A percentile compares a stretch with the other conserved stretches of the same genome.
Conservation (phyloP, 768 basidiomycete species). For the Epithele typhae region DNA sequence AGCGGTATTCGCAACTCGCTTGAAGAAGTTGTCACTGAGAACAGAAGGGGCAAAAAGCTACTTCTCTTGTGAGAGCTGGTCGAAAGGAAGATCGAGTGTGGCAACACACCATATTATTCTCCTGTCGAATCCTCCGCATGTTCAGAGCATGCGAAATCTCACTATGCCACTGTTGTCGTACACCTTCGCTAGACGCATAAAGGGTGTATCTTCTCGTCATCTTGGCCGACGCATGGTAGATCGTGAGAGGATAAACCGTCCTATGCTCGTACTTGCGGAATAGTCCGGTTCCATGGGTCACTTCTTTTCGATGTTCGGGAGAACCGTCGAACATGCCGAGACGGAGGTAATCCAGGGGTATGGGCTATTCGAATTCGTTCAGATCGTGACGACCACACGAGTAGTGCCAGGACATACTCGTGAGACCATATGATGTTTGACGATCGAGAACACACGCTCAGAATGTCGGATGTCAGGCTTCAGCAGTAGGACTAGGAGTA, state of each 20-base stretch:
- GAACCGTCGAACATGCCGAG: constrained; percentile 59
- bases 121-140: constrained; percentile 59
- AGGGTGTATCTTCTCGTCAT: constrained; percentile 65
- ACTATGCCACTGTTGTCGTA: constrained; percentile 60
- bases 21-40: constrained; percentile 61
- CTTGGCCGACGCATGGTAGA: constrained; percentile 64
- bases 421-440: constrained; percentile 54
- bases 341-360: constrained; percentile 75
- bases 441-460: constrained; percentile 37
- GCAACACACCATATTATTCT: constrained; percentile 62
- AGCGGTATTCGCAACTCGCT: constrained; percentile 24
- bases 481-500: constrained; percentile 56
- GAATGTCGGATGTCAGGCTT: constrained; percentile 43
- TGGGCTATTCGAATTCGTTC: constrained; percentile 45
- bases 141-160: constrained; percentile 59
- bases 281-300: constrained; percentile 49
- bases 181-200: constrained; percentile 53
- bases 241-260: constrained; percentile 78
- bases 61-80: too few relatives aligned
- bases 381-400: too few relatives aligned
- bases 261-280: constrained; percentile 46
- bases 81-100: neutral
- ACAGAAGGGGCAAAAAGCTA: constrained; percentile 69
- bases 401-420: constrained; percentile 42
- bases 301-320: constrained; percentile 62